Evolutionary conservation across 495 filamentous ascomycete genomes (phyloP).

Genomic region (Cercophora samala): DNA sequence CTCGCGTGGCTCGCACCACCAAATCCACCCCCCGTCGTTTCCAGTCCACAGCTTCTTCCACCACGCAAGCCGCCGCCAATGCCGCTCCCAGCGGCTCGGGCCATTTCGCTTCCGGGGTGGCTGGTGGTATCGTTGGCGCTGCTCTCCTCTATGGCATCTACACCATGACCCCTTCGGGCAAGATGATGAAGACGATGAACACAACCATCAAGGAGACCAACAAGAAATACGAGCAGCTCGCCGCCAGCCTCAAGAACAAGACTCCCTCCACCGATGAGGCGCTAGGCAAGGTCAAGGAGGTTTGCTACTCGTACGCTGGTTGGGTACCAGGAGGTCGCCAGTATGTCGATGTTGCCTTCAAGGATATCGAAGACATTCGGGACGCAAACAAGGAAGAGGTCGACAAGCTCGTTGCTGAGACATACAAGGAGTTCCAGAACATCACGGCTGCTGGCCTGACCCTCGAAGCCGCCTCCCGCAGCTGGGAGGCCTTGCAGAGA

Average conservation of each 20-base stretch:
- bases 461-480: constrained; percentile 48
- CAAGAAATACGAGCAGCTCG: constrained; percentile 50
- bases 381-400: constrained; percentile 60
- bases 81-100: constrained; percentile 36
- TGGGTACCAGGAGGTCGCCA: constrained; percentile 63
- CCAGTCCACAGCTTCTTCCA: constrained; percentile 37
- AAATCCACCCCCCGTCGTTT: constrained; percentile 30
- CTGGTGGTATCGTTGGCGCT: constrained; percentile 42
- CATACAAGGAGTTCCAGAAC: constrained; percentile 56
- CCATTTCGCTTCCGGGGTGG: constrained; percentile 49
- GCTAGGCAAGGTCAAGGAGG: constrained; percentile 53
- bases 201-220: constrained; percentile 50
- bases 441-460: constrained; percentile 49
- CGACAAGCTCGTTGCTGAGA: constrained; percentile 56
- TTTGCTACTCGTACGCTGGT: constrained; percentile 57
- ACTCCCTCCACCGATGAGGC: constrained; percentile 59
- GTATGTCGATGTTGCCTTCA: constrained; percentile 59
- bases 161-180: constrained; percentile 55
- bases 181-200: constrained; percentile 39
- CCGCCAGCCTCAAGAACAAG: constrained; percentile 48
- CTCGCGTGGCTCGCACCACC: constrained; percentile 5
- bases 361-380: constrained; percentile 59
- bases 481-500: constrained; percentile 53
- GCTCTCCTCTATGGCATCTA: constrained; percentile 51
- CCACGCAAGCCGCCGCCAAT: not conserved